Evolutionary conservation across 2,329 filamentous ascomycete genomes (phyloP).

Genomic region (Xylariaceae sp.): DNA sequence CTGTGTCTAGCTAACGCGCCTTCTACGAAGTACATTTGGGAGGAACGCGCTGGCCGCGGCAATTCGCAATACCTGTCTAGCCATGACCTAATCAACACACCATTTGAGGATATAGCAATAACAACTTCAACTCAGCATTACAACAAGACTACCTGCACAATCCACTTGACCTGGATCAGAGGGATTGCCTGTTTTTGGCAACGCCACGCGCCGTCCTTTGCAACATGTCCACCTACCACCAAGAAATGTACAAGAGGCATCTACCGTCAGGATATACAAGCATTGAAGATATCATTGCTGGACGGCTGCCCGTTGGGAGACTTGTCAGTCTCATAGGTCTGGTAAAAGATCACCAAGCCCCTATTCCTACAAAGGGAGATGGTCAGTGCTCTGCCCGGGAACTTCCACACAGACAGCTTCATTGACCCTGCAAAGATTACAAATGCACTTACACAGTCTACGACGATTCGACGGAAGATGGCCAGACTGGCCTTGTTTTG

Average conservation of each 20-base stretch:
- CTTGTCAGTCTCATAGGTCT: slow-evolving; percentile 62
- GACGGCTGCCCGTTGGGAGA: slow-evolving; percentile 25
- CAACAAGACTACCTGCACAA: background rate
- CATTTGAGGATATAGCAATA: no score
- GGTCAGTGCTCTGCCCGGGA: slow-evolving; percentile 37
- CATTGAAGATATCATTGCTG: slow-evolving; percentile 41
- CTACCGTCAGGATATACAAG: slow-evolving; percentile 35
- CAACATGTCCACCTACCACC: slow-evolving; percentile 19
- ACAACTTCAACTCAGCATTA: background rate
- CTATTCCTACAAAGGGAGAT: slow-evolving; percentile 43
- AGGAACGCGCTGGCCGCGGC: no score
- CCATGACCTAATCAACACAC: no score
- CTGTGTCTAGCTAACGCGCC: no score
- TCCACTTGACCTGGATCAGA: background rate
- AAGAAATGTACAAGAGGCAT: slow-evolving; percentile 3
- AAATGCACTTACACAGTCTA: slow-evolving; percentile 57
- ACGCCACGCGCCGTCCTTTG: background rate
- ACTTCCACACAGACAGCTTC: slow-evolving; percentile 2
- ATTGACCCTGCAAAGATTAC: slow-evolving; percentile 40
- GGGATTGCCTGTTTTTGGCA: background rate
- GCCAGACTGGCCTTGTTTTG: slow-evolving; percentile 40
- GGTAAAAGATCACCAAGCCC: slow-evolving; percentile 57
- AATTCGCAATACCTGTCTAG: no score
- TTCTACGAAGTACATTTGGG: no score
- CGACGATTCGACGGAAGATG: slow-evolving; percentile 50